Base-by-base conservation (phyloP, 2,329 filamentous ascomycete genomes). In the Moelleriella libera region DNA sequence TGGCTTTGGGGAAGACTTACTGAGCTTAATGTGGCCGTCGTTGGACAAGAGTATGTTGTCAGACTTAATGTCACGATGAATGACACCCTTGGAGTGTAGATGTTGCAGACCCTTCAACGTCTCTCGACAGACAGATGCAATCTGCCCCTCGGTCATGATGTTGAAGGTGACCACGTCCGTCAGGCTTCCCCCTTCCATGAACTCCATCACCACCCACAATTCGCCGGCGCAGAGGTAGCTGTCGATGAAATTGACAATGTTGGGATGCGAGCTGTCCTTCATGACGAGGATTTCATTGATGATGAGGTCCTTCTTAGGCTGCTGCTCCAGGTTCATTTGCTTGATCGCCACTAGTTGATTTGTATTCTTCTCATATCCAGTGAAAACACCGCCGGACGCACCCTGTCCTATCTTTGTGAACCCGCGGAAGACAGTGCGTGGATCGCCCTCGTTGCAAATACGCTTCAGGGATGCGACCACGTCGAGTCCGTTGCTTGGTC, bases 211-310 rank as follows among this genome's bases (percentile, higher is more conserved):
- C 1, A 98, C 92, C 92, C 92, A 98, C 31, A 98, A 71, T 64
- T 97, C 92, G 42, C 90, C 86, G 10, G 80, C 78, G 49, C 89
- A 84, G 9, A 98, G 73, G 64, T 89, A 97, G 63, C 89, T 96
- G 70, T 97, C 92, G 69, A 97, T 90, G 66, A 97, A 98, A 66
- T 98, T 98, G 67, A 98, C 92, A 66, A 98, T 94, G 63, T 97
- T 97, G 58, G 88, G 90, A 63, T 98, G 92, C 49, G 87, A 92
- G 72, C 89, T 96, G 59, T 97, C 92, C 69, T 94, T 95, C 92
- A 98, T 98, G 49, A 98, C 92, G 49, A 98, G 68, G 55, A 98
- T 98, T 63, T 98, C 92, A 64, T 98, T 98, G 67, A 98, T 96
- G 59, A 98, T 98, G 45, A 97, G 72, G 58, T 98, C 92, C 66